Evolutionary conservation across 2,329 filamentous ascomycete species (phyloP), one percentile per base, ranked within the genome.

Genomic region (Diaporthe sp.): DNA sequence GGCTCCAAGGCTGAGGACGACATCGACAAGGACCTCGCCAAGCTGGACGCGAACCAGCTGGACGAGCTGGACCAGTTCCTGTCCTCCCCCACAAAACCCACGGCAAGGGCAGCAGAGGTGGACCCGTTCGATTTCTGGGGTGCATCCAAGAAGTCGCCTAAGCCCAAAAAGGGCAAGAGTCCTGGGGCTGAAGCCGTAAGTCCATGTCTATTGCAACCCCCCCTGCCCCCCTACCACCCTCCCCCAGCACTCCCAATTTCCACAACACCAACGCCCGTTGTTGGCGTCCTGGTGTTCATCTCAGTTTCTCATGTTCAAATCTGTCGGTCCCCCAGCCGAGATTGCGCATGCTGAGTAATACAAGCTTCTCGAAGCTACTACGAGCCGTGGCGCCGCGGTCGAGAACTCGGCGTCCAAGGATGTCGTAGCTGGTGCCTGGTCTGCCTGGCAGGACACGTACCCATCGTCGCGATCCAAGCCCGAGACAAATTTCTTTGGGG

Each of bases 81-180:
- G 42, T 76, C 75, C 30, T 57, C 38, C 28, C 67, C 74, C 30
- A 61, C 60, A 38, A 64, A 76, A 33, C n/a, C 45, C 25, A n/a
- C 45, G n/a, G 67, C 60, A 38, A 81, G 71, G 33, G 45, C 74
- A 81, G 72, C 78, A 78, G 58, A 84, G 73, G 79, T 78, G 55
- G 85, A 87, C 74, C 81, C 87, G 0, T 92, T 91, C 81, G 86
- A 86, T 78, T 91, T 91, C 83, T 92, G 89, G 90, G 88, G 89
- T 75, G 83, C 85, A 64, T 80, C 84, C 74, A 89, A 87, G 79
- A 89, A 87, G 77, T 85, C 84, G 78, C 71, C 79, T 40, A 77
- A 60, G 50, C 77, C 80, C 71, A 83, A 80, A 75, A 82, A 81
- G 78, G 78, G 77, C 75, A 86, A 86, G 83, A 85, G 83, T 84